These are phyloP conservation scores for Terfezia boudieri DNA, from an alignment of 495 filamentous ascomycete species.

Conservation along the genomic window DNA sequence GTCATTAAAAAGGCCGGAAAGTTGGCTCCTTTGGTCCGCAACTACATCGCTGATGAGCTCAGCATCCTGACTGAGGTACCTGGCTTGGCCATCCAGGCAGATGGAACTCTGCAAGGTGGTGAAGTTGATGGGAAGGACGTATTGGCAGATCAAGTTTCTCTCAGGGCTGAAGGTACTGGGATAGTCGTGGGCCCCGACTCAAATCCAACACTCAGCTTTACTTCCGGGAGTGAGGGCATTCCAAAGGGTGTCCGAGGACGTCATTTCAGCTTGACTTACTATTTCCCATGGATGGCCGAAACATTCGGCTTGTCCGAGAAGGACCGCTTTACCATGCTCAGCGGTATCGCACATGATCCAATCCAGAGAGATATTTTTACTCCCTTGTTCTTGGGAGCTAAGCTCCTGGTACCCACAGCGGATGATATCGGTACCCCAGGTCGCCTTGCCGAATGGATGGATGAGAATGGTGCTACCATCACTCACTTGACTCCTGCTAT, in stretches of 20 bases:
- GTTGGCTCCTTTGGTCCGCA: conserved; percentile 40
- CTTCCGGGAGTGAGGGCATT: conserved; percentile 60
- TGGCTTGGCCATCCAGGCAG: conserved; percentile 45
- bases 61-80: conserved; percentile 56
- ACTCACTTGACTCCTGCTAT: conserved; percentile 89
- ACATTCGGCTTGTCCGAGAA: conserved; percentile 50
- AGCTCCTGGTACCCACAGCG: conserved; percentile 55
- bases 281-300: conserved; percentile 83
- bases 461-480: conserved; percentile 50
- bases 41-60: conserved; percentile 53
- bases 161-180: conserved; percentile 37
- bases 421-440: conserved; percentile 72
- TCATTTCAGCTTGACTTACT: conserved; percentile 71
- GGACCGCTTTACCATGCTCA: conserved; percentile 66
- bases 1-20: conserved; percentile 57
- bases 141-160: conserved; percentile 29
- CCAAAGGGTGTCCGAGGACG: conserved; percentile 77
- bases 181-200: conserved; percentile 81
- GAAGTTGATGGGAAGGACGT: conserved; percentile 40
- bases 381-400: conserved; percentile 67
- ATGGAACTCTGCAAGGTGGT: conserved; percentile 56
- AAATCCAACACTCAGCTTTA: conserved; percentile 63
- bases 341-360: conserved; percentile 72
- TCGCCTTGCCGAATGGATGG: conserved; percentile 80
- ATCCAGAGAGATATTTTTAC: conserved; percentile 91